Conservation (phyloP, 768 basidiomycete genomes). For the Leccinum variicolor region DNA sequence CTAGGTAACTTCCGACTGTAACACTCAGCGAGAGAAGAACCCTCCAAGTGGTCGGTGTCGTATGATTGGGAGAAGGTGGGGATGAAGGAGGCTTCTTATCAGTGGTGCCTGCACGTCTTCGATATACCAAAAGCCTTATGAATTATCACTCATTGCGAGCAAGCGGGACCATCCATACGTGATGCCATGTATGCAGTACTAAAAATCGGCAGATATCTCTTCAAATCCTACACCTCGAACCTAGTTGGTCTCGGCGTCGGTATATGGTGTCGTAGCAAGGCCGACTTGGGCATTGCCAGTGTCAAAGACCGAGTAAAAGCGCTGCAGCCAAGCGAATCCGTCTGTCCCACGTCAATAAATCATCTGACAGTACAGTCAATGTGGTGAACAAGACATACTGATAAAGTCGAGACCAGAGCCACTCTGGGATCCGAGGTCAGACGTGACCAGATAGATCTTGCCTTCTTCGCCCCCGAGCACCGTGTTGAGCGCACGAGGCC, state of each 20-base stretch:
- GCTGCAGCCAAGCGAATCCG: slow-evolving; percentile 56
- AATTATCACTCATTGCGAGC: neutral
- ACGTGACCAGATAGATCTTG: slow-evolving; percentile 54
- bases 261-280: slow-evolving; percentile 35
- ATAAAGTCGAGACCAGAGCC: slow-evolving; percentile 66
- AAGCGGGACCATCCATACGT: neutral
- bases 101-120: too few relatives aligned
- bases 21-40: too few relatives aligned
- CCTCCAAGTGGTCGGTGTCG: too few relatives aligned
- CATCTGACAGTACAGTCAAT: neutral
- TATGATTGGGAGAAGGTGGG: too few relatives aligned
- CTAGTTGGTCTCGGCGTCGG: slow-evolving; percentile 29
- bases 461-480: slow-evolving; percentile 49
- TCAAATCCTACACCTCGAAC: neutral
- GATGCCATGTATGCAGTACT: neutral
- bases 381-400: slow-evolving; percentile 36
- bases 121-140: neutral
- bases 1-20: too few relatives aligned
- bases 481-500: slow-evolving; percentile 59
- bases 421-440: slow-evolving; percentile 46
- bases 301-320: slow-evolving; percentile 57
- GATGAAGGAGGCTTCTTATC: too few relatives aligned
- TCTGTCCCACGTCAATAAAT: slow-evolving; percentile 30
- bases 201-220: neutral
- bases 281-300: slow-evolving; percentile 27